phyloP scores from a whole-genome alignment of 2,329 filamentous ascomycete genomes.

The Ascochyta fabae region DNA sequence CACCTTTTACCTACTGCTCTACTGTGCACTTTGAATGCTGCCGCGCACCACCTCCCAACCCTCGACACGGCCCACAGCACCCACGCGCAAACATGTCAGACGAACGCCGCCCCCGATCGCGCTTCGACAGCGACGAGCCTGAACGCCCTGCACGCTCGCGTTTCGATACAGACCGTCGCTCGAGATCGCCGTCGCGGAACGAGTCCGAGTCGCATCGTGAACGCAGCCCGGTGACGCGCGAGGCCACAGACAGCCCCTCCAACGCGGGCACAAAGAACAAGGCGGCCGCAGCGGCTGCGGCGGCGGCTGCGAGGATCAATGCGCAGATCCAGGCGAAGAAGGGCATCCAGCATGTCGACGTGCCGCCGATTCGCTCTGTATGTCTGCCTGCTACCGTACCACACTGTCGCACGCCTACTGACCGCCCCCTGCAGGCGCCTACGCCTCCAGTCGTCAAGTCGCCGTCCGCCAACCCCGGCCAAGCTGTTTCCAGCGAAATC shows the following conservation, averaged over 20 bases:
- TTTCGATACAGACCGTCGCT: constrained; percentile 71
- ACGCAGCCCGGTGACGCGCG: constrained; percentile 75
- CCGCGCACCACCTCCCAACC: constrained; percentile 1
- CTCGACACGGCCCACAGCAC: not conserved
- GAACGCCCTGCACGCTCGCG: constrained; percentile 68
- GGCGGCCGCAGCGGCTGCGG: constrained; percentile 79
- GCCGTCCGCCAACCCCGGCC: constrained; percentile 55
- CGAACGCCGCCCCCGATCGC: constrained; percentile 83
- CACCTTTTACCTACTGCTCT: not conserved
- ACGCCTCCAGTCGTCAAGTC: constrained; percentile 63
- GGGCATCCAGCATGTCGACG: constrained; percentile 87
- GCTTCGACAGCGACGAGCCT: constrained; percentile 90
- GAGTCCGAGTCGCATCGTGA: constrained; percentile 74
- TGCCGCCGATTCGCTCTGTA: constrained; percentile 76
- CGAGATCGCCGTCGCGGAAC: constrained; percentile 72
- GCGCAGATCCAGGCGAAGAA: constrained; percentile 67
- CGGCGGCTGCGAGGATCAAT: constrained; percentile 66
- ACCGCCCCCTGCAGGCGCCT: constrained; percentile 44
- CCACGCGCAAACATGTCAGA: constrained; percentile 69
- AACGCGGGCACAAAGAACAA: constrained; percentile 62
- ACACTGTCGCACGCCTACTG: constrained; percentile 10
- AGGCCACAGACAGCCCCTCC: constrained; percentile 55
- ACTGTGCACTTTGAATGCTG: not conserved
- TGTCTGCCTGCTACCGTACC: constrained; percentile 20
- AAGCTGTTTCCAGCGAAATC: constrained; percentile 73